Evolutionary conservation across 108 stramenopile genomes (phyloP).

Genomic region (Nitzschia sp.): DNA sequence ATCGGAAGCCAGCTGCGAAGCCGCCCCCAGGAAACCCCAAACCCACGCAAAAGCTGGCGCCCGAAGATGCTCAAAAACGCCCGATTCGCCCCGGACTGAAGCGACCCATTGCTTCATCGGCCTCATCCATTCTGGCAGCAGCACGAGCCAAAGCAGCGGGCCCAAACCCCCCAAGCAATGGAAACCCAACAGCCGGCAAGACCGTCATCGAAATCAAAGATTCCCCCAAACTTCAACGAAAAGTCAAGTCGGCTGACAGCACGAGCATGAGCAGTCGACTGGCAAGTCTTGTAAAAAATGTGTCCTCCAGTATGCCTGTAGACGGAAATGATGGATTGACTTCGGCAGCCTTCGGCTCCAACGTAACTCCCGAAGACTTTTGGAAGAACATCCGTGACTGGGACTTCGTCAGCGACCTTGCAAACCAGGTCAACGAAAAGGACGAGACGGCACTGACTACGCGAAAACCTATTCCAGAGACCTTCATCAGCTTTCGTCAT

Average conservation of each 20-base stretch:
- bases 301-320: conserved; percentile 3
- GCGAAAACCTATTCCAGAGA: conserved; percentile 62
- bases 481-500: conserved; percentile 65
- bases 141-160: conserved; percentile 27
- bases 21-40: conserved; percentile 1
- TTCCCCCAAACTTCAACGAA: neutral
- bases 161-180: neutral
- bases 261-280: neutral
- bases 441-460: conserved; percentile 17
- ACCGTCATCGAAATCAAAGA: conserved; percentile 3
- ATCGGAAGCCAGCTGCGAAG: neutral
- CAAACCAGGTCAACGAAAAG: conserved; percentile 14
- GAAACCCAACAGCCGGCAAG: neutral
- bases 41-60: neutral
- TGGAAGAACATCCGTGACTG: conserved; percentile 82
- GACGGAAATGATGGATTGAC: conserved; percentile 7
- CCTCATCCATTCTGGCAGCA: conserved; percentile 25
- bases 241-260: neutral
- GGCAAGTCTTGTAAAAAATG: conserved; percentile 2
- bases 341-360: conserved; percentile 13
- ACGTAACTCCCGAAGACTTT: conserved; percentile 61
- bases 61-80: neutral
- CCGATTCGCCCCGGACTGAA: conserved; percentile 21
- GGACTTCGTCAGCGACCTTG: conserved; percentile 71
- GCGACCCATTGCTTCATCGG: conserved; percentile 9